Conservation (phyloP, 176 grass and related monocot genomes). For the bread wheat (Triticum aestivum) region IWGSC_CS_RefSeq_v2.1 NC_057814.1:184726133-184726632, state of each 20-base stretch:
- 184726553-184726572: not conserved
- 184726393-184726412: not conserved
- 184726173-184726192: not conserved
- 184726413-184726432: not conserved
- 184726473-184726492: too few species aligned
- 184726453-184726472: not conserved
- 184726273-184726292: not conserved
- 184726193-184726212: too few species aligned
- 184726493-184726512: too few species aligned
- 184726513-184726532: too few species aligned
- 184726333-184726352: too few species aligned
- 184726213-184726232: not conserved
- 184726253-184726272: not conserved
- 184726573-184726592: not conserved
- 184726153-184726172: not conserved
- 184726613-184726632: not conserved
- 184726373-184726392: not conserved
- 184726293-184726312: not conserved
- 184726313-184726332: constrained; percentile 25
- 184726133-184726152: too few species aligned
- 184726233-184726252: constrained; percentile 58
- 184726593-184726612: not conserved
- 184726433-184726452: not conserved
- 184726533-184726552: not conserved
- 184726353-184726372: too few species aligned